phyloP scores from a whole-genome alignment of 305 asterid species.

The Striga hermonthica region DNA sequence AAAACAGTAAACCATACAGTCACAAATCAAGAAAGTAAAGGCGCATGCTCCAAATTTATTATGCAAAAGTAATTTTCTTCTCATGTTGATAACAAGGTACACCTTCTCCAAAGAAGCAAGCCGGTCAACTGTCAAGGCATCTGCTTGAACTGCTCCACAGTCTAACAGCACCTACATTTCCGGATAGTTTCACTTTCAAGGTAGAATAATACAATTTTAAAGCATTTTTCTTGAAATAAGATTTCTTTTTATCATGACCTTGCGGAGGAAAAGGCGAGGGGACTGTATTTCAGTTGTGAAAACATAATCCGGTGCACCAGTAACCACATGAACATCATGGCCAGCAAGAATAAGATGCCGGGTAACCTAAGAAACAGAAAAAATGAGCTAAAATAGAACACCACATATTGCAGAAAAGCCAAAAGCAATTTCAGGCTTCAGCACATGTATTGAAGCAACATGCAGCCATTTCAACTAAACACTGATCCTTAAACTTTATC shows the following conservation, averaged over 20 bases:
- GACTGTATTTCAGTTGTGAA: conserved; percentile 80
- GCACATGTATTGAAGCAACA: too few species aligned
- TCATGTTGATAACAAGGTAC: conserved; percentile 17
- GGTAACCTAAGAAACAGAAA: conserved; percentile 54
- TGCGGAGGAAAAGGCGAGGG: conserved; percentile 79
- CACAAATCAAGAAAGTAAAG: background rate
- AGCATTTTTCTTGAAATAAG: background rate
- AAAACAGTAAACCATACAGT: conserved; percentile 1
- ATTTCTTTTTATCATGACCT: conserved; percentile 40
- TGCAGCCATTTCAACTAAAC: too few species aligned
- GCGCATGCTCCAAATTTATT: background rate
- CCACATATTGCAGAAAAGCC: conserved; percentile 19
- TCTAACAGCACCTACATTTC: conserved; percentile 69
- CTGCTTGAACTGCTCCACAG: conserved; percentile 99
- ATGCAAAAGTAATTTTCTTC: conserved; percentile 1
- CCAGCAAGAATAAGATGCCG: conserved; percentile 92
- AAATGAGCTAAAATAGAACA: conserved; percentile 12
- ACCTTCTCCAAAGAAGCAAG: conserved; percentile 96
- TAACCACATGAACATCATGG: conserved; percentile 90
- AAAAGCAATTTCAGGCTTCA: background rate
- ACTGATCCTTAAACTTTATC: too few species aligned
- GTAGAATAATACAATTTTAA: background rate
- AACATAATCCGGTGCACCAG: conserved; percentile 96
- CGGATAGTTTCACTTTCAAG: conserved; percentile 15
- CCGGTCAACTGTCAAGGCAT: conserved; percentile 98